A percentile compares a stretch with the other conserved stretches of the same genome.
Evolutionary conservation across 2,329 filamentous ascomycete species (phyloP).

Genomic region (Fusarium luffae): DNA sequence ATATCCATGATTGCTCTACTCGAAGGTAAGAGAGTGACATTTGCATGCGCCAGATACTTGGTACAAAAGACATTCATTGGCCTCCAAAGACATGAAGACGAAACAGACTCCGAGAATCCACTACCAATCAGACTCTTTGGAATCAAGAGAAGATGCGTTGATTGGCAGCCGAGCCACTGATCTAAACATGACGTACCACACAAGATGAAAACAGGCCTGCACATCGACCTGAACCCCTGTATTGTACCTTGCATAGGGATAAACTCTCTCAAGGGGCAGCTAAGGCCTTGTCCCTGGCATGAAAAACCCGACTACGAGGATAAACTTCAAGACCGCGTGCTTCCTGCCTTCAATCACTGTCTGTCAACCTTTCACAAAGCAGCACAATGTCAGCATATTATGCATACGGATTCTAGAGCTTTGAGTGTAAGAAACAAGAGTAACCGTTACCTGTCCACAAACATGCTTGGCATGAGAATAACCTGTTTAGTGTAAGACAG

Average conservation of each 20-base stretch:
- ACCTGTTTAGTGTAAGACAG: background rate
- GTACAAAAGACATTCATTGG: too few relatives aligned
- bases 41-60: too few relatives aligned
- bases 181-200: background rate
- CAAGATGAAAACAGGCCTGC: background rate
- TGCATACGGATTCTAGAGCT: too few relatives aligned
- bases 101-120: background rate
- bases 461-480: background rate
- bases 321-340: too few relatives aligned
- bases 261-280: background rate
- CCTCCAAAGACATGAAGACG: too few relatives aligned
- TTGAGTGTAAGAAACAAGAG: too few relatives aligned
- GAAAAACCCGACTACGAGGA: background rate
- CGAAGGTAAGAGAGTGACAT: too few relatives aligned
- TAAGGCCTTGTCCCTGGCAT: background rate
- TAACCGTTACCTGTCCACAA: background rate
- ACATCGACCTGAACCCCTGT: background rate
- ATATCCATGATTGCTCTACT: too few relatives aligned
- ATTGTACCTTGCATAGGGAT: background rate
- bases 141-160: background rate
- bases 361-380: too few relatives aligned
- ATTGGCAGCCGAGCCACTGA: background rate
- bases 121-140: accelerated
- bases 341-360: too few relatives aligned
- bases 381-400: too few relatives aligned